phyloP scores from a whole-genome alignment of 1,284 basidiomycete species.

The Ceratorhiza oryzae-sativae region DNA sequence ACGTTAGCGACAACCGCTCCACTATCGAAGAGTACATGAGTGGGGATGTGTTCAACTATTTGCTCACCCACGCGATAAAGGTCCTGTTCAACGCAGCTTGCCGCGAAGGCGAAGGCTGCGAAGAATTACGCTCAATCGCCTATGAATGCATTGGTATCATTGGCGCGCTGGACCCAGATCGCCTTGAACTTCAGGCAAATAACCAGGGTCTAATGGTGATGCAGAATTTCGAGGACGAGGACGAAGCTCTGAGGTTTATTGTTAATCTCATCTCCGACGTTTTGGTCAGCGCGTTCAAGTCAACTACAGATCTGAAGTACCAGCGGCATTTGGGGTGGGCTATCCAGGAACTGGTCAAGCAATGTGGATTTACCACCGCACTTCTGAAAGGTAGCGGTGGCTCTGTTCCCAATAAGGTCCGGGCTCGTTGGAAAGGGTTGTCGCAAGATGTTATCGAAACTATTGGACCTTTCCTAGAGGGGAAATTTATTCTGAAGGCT shows the following conservation, averaged over 20 bases:
- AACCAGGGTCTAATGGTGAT: slow-evolving; percentile 76
- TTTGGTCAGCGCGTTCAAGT: slow-evolving; percentile 90
- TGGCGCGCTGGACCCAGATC: slow-evolving; percentile 95
- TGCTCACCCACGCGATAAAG: slow-evolving; percentile 74
- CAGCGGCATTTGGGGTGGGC: slow-evolving; percentile 90
- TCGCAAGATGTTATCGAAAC: slow-evolving; percentile 89
- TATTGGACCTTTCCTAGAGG: slow-evolving; percentile 85
- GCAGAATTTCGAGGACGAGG: slow-evolving; percentile 83
- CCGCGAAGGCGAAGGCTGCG: slow-evolving; percentile 79
- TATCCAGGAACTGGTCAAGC: slow-evolving; percentile 90
- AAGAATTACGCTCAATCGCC: slow-evolving; percentile 70
- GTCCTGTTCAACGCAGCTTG: slow-evolving; percentile 75
- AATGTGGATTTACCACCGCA: slow-evolving; percentile 84
- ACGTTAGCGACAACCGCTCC: slow-evolving; percentile 65
- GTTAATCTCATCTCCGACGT: slow-evolving; percentile 86
- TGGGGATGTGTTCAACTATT: slow-evolving; percentile 86
- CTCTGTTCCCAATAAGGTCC: slow-evolving; percentile 70
- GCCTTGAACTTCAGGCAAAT: slow-evolving; percentile 73
- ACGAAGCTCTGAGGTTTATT: slow-evolving; percentile 82
- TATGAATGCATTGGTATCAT: slow-evolving; percentile 94
- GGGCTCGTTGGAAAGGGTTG: slow-evolving; percentile 77
- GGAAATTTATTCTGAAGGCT: slow-evolving; percentile 63
- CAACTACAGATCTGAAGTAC: slow-evolving; percentile 92
- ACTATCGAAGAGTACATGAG: slow-evolving; percentile 69
- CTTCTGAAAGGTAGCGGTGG: slow-evolving; percentile 63